Evolutionary conservation across 192 early-diverging fungal species (phyloP).

Genomic region (Piromyces finnis): DNA sequence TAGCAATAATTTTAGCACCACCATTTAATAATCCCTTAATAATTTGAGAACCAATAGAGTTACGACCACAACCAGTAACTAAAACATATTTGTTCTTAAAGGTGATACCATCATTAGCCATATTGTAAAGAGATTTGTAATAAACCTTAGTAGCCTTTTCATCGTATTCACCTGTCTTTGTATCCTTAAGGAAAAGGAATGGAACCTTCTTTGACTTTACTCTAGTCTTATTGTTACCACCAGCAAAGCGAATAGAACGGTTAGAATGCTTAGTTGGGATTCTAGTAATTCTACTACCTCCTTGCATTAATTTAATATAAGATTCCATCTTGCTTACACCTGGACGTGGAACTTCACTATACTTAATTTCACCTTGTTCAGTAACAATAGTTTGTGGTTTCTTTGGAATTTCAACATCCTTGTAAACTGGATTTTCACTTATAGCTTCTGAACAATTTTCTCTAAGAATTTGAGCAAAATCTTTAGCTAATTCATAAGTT

Average conservation of each 20-base stretch:
- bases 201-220: constrained; percentile 49
- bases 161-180: constrained; percentile 70
- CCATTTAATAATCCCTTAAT: constrained; percentile 68
- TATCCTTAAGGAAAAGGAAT: constrained; percentile 60
- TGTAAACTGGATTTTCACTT: constrained; percentile 60
- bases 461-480: constrained; percentile 60
- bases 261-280: constrained; percentile 3
- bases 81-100: constrained; percentile 73
- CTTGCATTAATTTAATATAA: constrained; percentile 71
- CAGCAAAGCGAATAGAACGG: constrained; percentile 2
- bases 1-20: constrained; percentile 75
- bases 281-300: constrained; percentile 14
- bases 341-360: constrained; percentile 63
- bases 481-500: constrained; percentile 65
- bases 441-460: constrained; percentile 83
- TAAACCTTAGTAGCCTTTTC: constrained; percentile 57
- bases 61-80: constrained; percentile 76
- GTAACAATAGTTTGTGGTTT: constrained; percentile 61
- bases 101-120: constrained; percentile 65
- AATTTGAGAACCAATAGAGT: constrained; percentile 73
- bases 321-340: constrained; percentile 78
- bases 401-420: constrained; percentile 77
- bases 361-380: constrained; percentile 64
- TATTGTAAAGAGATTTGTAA: constrained; percentile 59
- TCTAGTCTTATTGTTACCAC: constrained; percentile 28